Evolutionary conservation across 768 basidiomycete species (phyloP).

Genomic region (Dentipellis sp.): DNA sequence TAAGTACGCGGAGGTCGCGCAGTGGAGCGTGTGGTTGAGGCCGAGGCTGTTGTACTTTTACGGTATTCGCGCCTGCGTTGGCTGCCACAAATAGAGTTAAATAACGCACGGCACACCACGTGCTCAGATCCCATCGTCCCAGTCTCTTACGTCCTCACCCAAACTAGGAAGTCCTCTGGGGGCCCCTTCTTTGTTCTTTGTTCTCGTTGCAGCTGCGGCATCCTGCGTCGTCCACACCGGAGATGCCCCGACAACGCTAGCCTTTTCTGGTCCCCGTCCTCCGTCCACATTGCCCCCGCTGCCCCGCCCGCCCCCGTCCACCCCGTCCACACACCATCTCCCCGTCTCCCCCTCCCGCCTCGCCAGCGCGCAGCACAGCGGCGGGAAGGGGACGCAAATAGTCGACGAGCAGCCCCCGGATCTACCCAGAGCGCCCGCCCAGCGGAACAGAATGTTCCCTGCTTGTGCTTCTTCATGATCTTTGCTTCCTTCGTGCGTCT

Average conservation of each 20-base stretch:
- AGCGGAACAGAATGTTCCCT: constrained; percentile 4
- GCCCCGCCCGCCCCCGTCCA: too few relatives aligned
- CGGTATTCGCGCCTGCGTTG: not conserved
- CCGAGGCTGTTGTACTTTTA: constrained; percentile 14
- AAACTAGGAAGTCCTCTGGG: not conserved
- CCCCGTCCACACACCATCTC: too few relatives aligned
- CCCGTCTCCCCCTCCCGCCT: too few relatives aligned
- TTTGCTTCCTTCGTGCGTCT: constrained; percentile 3
- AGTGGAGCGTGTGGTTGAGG: constrained; percentile 15
- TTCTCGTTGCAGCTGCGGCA: not conserved
- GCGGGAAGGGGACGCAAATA: too few relatives aligned
- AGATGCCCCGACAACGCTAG: too few relatives aligned
- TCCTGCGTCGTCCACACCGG: too few relatives aligned
- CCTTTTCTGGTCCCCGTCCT: too few relatives aligned
- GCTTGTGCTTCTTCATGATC: constrained; percentile 8
- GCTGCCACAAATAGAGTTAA: not conserved
- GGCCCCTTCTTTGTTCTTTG: not conserved
- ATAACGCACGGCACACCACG: not conserved
- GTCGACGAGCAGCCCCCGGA: too few relatives aligned
- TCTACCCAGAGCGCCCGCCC: constrained; percentile 5
- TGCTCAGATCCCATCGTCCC: not conserved
- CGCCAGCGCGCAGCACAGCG: too few relatives aligned
- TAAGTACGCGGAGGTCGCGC: constrained; percentile 6
- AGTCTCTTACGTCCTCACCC: not conserved
- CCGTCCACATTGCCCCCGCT: too few relatives aligned